Evolutionary conservation across 768 basidiomycete species (phyloP).

Genomic region (Lentinus brumalis): DNA sequence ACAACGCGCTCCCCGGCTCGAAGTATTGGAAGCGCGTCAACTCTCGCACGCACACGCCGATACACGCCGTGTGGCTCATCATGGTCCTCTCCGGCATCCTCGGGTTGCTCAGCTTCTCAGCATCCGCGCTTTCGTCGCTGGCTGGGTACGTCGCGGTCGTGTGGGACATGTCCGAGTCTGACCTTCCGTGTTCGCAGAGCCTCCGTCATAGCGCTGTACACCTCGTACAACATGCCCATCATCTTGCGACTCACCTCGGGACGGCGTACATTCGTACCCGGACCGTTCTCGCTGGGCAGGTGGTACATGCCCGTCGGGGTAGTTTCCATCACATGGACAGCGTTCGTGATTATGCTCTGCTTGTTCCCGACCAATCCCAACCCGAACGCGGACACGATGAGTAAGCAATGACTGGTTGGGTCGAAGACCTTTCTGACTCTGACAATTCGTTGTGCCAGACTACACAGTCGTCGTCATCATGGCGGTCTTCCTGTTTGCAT

Average conservation of each 20-base stretch:
- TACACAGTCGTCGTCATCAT: slow-evolving; percentile 69
- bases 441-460: slow-evolving; percentile 40
- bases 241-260: slow-evolving; percentile 74
- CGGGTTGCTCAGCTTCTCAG: slow-evolving; percentile 67
- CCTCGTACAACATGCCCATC: slow-evolving; percentile 67
- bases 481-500: slow-evolving; percentile 65
- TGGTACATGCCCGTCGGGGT: slow-evolving; percentile 63
- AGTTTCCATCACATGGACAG: slow-evolving; percentile 66
- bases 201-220: slow-evolving; percentile 71
- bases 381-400: slow-evolving; percentile 51
- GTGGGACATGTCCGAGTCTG: background rate
- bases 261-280: slow-evolving; percentile 55
- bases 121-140: slow-evolving; percentile 61
- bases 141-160: slow-evolving; percentile 52
- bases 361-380: slow-evolving; percentile 53
- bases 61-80: slow-evolving; percentile 77
- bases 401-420: slow-evolving; percentile 38
- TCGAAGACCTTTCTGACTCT: too few relatives aligned
- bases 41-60: slow-evolving; percentile 61
- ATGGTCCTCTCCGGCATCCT: slow-evolving; percentile 56
- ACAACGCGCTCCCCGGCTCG: slow-evolving; percentile 74
- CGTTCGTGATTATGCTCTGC: slow-evolving; percentile 59
- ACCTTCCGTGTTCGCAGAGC: slow-evolving; percentile 41
- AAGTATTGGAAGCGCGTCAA: slow-evolving; percentile 69
- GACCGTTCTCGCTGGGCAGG: slow-evolving; percentile 60